Conservation (phyloP, 257 asterid genomes). For the Handroanthus guayacan region DNA sequence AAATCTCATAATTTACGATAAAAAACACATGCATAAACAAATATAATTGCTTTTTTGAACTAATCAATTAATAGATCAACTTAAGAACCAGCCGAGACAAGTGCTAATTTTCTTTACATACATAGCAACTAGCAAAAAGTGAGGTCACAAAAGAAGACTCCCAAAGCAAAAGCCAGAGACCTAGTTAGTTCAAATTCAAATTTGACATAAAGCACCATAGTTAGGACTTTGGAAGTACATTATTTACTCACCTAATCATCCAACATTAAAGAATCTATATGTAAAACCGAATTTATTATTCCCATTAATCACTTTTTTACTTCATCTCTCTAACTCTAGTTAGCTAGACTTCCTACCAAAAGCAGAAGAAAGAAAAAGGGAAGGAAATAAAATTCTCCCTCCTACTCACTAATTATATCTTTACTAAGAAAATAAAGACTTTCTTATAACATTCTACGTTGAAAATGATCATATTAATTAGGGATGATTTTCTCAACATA, state of each 20-base stretch:
- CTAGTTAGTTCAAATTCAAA: slow-evolving; percentile 40
- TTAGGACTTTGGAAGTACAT: slow-evolving; percentile 27
- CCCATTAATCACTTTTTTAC: background rate
- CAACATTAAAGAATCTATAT: background rate
- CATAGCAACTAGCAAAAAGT: slow-evolving; percentile 20
- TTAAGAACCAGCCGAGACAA: background rate
- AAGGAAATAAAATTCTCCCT: too few species aligned
- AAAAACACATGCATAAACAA: background rate
- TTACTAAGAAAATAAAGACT: too few species aligned
- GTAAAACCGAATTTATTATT: slow-evolving; percentile 35
- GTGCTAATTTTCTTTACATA: slow-evolving; percentile 22
- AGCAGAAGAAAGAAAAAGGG: background rate
- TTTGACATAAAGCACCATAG: slow-evolving; percentile 39
- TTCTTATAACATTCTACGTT: too few species aligned
- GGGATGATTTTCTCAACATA: too few species aligned
- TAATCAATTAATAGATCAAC: background rate
- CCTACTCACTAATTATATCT: background rate
- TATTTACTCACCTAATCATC: slow-evolving; percentile 12
- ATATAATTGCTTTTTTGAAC: background rate
- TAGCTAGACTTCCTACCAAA: background rate
- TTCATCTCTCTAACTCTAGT: too few species aligned
- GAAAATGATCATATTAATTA: too few species aligned
- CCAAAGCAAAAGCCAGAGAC: slow-evolving; percentile 47
- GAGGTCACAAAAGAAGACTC: slow-evolving; percentile 33
- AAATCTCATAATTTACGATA: background rate